These are phyloP conservation scores for Raffaelea deltoideospora DNA, from an alignment of 2,329 filamentous ascomycete species.

Conservation along the genomic window DNA sequence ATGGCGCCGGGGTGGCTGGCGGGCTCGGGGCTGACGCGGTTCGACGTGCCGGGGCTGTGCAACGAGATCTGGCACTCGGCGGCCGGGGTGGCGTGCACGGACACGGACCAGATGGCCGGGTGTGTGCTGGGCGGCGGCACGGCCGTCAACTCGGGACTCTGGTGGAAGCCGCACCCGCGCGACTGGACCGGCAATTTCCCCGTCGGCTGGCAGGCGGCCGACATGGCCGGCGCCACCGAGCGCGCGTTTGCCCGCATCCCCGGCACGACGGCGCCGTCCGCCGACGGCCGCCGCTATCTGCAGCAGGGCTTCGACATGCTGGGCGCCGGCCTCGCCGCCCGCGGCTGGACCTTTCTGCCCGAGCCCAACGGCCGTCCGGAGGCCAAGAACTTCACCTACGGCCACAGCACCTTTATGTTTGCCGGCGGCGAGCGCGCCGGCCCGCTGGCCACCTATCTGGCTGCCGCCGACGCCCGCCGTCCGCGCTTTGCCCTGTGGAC, in stretches of 20 bases:
- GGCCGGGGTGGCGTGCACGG: conserved; percentile 47
- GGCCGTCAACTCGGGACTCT: conserved; percentile 49
- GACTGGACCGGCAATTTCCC: conserved; percentile 66
- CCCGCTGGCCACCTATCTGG: conserved; percentile 51
- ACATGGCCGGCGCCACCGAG: conserved; percentile 43
- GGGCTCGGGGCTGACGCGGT: conserved; percentile 48
- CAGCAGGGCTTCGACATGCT: conserved; percentile 51
- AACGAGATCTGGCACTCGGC: too few relatives aligned
- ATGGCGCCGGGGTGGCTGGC: conserved; percentile 35
- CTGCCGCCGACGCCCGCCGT: too few relatives aligned
- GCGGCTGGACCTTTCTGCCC: too few relatives aligned
- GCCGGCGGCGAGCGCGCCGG: conserved; percentile 45
- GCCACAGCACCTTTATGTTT: conserved; percentile 49
- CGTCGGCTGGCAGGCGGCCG: conserved; percentile 49
- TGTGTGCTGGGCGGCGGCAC: conserved; percentile 55
- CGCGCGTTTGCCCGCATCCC: conserved; percentile 56
- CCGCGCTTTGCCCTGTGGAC: conserved; percentile 49
- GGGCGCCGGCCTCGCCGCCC: conserved; percentile 35
- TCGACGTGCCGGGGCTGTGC: conserved; percentile 60
- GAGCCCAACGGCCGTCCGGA: conserved; percentile 40
- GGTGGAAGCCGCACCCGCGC: conserved; percentile 47
- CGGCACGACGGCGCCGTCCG: conserved; percentile 50
- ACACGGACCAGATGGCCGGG: conserved; percentile 38
- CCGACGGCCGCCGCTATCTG: conserved; percentile 51
- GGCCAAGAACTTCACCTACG: conserved; percentile 45